These are phyloP conservation scores for Picocystis sp. DNA, from an alignment of 163 green algal genomes.

Conservation along the genomic window DNA sequence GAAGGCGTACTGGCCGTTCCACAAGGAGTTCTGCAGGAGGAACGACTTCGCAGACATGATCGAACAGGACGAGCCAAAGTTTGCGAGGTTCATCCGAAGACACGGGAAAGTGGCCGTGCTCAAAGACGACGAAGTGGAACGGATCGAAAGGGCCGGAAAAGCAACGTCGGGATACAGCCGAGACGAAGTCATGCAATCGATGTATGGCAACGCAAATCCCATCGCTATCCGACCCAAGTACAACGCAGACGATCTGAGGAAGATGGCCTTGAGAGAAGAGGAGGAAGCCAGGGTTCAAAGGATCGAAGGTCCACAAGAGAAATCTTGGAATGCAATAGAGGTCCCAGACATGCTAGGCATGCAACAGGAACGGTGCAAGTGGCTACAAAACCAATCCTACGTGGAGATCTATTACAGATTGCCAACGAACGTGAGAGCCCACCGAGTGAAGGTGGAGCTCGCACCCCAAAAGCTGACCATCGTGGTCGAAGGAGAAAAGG, in stretches of 20 bases:
- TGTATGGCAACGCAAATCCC: conserved; percentile 69
- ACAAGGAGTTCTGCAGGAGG: conserved; percentile 43
- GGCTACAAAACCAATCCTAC: conserved; percentile 19
- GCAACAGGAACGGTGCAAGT: conserved; percentile 9
- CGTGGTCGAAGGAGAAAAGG: conserved; percentile 11
- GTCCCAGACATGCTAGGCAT: conserved; percentile 10
- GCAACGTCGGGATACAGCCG: conserved; percentile 11
- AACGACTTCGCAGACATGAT: conserved; percentile 82
- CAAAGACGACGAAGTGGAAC: conserved; percentile 35
- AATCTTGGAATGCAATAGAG: conserved; percentile 8
- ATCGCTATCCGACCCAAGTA: conserved; percentile 26
- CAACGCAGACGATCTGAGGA: conserved; percentile 10
- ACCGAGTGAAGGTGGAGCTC: conserved; percentile 22
- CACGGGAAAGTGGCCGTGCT: conserved; percentile 65
- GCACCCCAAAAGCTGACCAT: conserved; percentile 16
- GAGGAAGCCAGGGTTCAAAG: not conserved
- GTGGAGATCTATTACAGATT: conserved; percentile 17
- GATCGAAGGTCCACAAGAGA: conserved; percentile 4
- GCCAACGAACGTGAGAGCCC: not conserved
- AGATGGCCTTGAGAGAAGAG: conserved; percentile 9
- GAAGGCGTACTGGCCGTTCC: conserved; percentile 76
- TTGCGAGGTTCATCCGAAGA: conserved; percentile 65
- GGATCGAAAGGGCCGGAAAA: conserved; percentile 53
- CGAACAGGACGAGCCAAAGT: conserved; percentile 59
- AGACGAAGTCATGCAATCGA: conserved; percentile 57